Evolutionary conservation across 805 yeast genomes (phyloP), one percentile per base, ranked within the genome.

Genomic region (Saccharomycopsis malanga): DNA sequence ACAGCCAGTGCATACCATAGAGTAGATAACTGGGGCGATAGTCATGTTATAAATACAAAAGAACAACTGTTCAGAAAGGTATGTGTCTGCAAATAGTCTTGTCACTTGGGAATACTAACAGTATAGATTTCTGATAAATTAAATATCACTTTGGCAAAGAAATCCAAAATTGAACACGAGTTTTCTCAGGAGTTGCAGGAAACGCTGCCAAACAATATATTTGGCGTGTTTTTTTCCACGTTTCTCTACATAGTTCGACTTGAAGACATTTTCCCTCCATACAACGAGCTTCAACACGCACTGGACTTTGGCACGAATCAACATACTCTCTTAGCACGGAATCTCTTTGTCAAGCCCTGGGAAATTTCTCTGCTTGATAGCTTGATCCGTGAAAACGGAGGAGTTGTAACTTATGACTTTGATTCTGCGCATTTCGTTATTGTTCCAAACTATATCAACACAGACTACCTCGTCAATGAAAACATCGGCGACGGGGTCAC

Each of bases 11-110:
- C 73, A 3, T 12, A 37, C 3, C 47, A 46, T 2, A 69, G 74
- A 41, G 70, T 73, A 0, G 95, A 88, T 57, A 53, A 54, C 14
- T 77, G 58, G 58, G 89, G 88, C 0, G 87, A 83, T 58, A 79
- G 93, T 50, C 77, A 66, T 52, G 63, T 62, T 0, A 60, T 18
- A 21, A 20, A 42, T 34, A 34, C 34, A 14, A 34, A 42, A n/a
- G 20, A n/a, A 21, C 9, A 10, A 18, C 23, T 30, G 5, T 39
- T 39, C 3, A 12, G 30, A 27, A 27, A 27, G 12, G 30, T 27
- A 12, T 9, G 30, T 27, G 12, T 27, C 30, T 9, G 12, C 7
- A 27, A 27, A 27, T 9, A 27, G 7, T 7, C 30, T 27, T 27
- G 7, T 7, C 30, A 9, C 12, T 27, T 12, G 12, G 30, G 10